Evolutionary conservation across 2,329 filamentous ascomycete genomes (phyloP), one percentile per base, ranked within the genome.

Genomic region (Rutstroemia sp.): DNA sequence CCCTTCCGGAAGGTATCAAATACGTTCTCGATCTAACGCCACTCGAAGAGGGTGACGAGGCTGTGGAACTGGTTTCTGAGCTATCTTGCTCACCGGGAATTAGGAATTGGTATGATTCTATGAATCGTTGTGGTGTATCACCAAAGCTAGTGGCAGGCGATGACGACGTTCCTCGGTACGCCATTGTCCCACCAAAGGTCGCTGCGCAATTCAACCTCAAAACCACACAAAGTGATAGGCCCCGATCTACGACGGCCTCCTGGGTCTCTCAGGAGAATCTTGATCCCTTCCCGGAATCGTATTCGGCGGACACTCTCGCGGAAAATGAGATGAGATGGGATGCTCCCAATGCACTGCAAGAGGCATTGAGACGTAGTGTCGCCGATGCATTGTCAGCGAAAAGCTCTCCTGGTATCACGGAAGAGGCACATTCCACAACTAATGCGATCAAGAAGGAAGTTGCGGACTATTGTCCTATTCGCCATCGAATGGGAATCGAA

Each of bases 11-110:
- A 2, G 77, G 75, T 0, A 70, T 86, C 64, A 76, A 76, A 57
- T 87, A 79, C 60, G 71, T 86, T 17, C 63, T 88, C 38, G 83
- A 88, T 61, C 72, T 88, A 12, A 86, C 83, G 0, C 84, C 84
- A 0, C 76, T 80, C 0, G 70, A 70, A 0, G 78, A 85, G 64
- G 85, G 82, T 1, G 82, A 87, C 2, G 83, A 86, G 12, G 76
- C 82, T 9, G 78, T 84, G 1, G 77, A 80, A 23, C 73, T 81
- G 57, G 74, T 83, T 57, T 80, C 79, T 0, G 77, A 82, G 57
- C 64, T 86, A 12, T 84, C 78, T 12, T 77, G 84, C 53, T 79
- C 83, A 0, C 68, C 72, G 3, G 77, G 78, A 0, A 74, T 86
- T 37, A 75, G 76, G 27, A 72, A 73, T 16, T 87, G 83, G 83